Evolutionary conservation across 352 stramenopile genomes (phyloP).

Genomic region (Phytophthora ramorum): DNA sequence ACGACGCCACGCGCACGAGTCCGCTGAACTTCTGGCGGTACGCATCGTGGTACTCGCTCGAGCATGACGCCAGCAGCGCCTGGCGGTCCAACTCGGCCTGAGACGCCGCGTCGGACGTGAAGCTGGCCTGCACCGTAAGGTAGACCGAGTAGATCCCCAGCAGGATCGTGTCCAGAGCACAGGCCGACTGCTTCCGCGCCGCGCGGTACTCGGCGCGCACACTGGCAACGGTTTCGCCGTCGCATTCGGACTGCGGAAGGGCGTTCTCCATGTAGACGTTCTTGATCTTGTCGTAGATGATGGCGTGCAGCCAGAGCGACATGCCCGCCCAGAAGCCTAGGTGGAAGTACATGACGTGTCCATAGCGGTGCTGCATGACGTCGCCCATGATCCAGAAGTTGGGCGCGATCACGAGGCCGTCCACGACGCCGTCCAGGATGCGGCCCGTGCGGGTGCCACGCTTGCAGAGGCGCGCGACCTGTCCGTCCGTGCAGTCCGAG

Average conservation of each 20-base stretch:
- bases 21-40: constrained; percentile 67
- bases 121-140: constrained; percentile 62
- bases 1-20: constrained; percentile 77
- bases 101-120: constrained; percentile 72
- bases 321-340: constrained; percentile 66
- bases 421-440: constrained; percentile 82
- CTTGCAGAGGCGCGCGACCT: constrained; percentile 85
- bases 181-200: constrained; percentile 68
- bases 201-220: constrained; percentile 72
- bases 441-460: constrained; percentile 80
- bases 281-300: constrained; percentile 90
- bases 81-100: constrained; percentile 68
- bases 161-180: constrained; percentile 70
- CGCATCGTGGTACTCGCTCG: constrained; percentile 62
- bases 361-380: constrained; percentile 67
- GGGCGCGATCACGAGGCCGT: constrained; percentile 75
- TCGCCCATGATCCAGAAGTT: constrained; percentile 73
- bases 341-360: constrained; percentile 51
- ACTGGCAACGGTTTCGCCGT: constrained; percentile 83
- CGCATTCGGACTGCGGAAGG: constrained; percentile 77
- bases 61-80: constrained; percentile 63
- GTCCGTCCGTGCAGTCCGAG: constrained; percentile 84
- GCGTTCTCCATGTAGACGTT: constrained; percentile 91
- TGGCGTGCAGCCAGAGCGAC: constrained; percentile 81
- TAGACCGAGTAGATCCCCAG: constrained; percentile 86